Base-by-base conservation (phyloP, 2,329 filamentous ascomycete genomes). In the Aspergillus novoparasiticus region DNA sequence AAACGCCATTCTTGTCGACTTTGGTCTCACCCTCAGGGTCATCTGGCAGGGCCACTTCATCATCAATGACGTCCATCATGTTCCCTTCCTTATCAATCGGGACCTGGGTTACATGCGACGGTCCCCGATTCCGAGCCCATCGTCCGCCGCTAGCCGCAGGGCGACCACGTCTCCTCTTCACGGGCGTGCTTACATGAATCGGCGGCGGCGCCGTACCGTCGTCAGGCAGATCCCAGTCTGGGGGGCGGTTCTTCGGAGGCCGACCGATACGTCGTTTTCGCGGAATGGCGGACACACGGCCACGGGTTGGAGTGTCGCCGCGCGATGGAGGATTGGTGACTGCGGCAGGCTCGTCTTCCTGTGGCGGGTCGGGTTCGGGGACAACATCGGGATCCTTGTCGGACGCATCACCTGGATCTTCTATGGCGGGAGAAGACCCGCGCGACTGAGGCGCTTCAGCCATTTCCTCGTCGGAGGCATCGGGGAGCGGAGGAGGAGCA, bases 61-160 rank as follows among this genome's bases (percentile, higher is more conserved):
- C 95, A 73, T 97, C 87, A 64, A 93, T 85, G 62, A 99, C 94
- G 73, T 95, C 91, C 80, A 94, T 90, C 79, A 93, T 89, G 63
- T 93, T 97, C 58, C 95, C 95, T 72, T 97, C 93, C 73, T 96
- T 96, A 78, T 98, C 95, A 64, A 97, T 90, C 6, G 93, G 89
- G 65, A 96, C 91, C 73, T 93, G 88, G 1, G 89, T 92, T 56
- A 92, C 89, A 72, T 94, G 92, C 45, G 90, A 89, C 16, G 89
- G 87, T 45, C 89, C 89, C 61, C 90, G 89, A 81, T 89, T 70
- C 80, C 92, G 78, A 82, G 92, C 87, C 88, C 93, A 93, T 64
- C 92, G 81, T 23, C 87, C 88, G 58, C 85, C 86, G 64, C 83
- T 82, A 60, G 83, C 78, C 57, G 80, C 80, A 63, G 82, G 81